These are phyloP conservation scores for Sporormia fimetaria DNA, from an alignment of 495 filamentous ascomycete species.

Conservation along the genomic window DNA sequence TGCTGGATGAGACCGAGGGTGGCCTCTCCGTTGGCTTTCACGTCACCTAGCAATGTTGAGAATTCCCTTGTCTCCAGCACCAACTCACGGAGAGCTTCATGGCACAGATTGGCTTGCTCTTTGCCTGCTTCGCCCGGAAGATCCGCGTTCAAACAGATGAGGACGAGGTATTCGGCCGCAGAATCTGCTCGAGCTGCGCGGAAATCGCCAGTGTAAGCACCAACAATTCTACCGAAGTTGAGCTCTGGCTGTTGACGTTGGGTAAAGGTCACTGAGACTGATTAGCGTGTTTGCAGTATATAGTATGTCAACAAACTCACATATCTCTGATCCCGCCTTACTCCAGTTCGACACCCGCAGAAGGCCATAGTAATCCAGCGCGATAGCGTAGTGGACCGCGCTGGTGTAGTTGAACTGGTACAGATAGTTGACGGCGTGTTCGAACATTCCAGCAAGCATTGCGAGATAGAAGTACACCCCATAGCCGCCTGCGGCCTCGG, in stretches of 20 bases:
- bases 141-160: conserved; percentile 89
- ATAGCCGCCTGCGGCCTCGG: conserved; percentile 58
- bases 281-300: conserved; percentile 30
- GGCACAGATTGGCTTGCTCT: conserved; percentile 69
- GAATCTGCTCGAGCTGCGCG: conserved; percentile 73
- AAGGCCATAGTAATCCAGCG: conserved; percentile 80
- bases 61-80: conserved; percentile 91
- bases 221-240: conserved; percentile 86
- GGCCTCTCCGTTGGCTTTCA: conserved; percentile 66
- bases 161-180: conserved; percentile 83
- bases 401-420: conserved; percentile 81
- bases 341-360: conserved; percentile 69
- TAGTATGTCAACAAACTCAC: conserved; percentile 38
- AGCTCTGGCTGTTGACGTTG: conserved; percentile 77
- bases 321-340: conserved; percentile 56
- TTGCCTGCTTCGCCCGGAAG: conserved; percentile 59
- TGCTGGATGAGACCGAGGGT: conserved; percentile 81
- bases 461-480: conserved; percentile 89
- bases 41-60: conserved; percentile 83
- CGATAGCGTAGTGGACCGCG: conserved; percentile 89
- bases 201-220: conserved; percentile 93
- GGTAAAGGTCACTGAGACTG: conserved; percentile 45
- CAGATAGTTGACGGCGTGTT: conserved; percentile 82
- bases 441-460: conserved; percentile 85
- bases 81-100: conserved; percentile 89